phyloP scores from a whole-genome alignment of 1,139 yeast species.

The Casaregolazyma lundiana region DNA sequence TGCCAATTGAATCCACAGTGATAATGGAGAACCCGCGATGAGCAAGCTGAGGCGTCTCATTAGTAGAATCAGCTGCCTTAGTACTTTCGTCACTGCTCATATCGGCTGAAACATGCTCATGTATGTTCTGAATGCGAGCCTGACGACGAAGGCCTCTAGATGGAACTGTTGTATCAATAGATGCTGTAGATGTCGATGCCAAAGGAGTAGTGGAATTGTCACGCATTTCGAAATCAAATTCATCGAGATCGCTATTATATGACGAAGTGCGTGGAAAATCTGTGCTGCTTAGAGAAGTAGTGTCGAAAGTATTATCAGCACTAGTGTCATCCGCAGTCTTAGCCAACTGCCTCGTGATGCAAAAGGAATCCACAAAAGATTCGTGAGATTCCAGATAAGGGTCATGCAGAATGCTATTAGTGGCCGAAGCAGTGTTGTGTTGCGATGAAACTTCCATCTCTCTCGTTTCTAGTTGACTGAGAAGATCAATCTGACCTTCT shows the following conservation, averaged over 20 bases:
- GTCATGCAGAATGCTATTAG: not conserved
- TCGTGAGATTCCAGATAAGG: not conserved
- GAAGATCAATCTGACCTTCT: not conserved
- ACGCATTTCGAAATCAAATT: constrained; percentile 1
- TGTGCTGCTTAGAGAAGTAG: not conserved
- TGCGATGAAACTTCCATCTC: not conserved
- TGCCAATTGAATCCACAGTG: constrained; percentile 11
- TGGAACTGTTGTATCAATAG: constrained; percentile 4
- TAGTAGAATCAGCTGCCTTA: not conserved
- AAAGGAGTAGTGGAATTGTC: not conserved
- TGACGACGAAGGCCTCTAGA: constrained; percentile 10
- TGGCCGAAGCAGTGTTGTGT: not conserved
- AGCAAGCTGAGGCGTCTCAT: constrained; percentile 3
- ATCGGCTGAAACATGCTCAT: constrained; percentile 7
- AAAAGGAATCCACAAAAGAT: constrained; percentile 20
- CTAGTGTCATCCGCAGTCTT: constrained; percentile 6
- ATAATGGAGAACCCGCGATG: constrained; percentile 8
- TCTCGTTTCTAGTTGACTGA: not conserved
- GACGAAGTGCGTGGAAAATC: not conserved
- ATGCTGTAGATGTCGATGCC: not conserved
- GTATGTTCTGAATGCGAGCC: constrained; percentile 7
- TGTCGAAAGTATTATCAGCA: not conserved
- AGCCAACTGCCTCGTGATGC: constrained; percentile 20
- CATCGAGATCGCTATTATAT: not conserved
- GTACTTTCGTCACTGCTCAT: constrained; percentile 2